phyloP scores from a whole-genome alignment of 2,329 filamentous ascomycete genomes.

The Apiospora pterosperma region DNA sequence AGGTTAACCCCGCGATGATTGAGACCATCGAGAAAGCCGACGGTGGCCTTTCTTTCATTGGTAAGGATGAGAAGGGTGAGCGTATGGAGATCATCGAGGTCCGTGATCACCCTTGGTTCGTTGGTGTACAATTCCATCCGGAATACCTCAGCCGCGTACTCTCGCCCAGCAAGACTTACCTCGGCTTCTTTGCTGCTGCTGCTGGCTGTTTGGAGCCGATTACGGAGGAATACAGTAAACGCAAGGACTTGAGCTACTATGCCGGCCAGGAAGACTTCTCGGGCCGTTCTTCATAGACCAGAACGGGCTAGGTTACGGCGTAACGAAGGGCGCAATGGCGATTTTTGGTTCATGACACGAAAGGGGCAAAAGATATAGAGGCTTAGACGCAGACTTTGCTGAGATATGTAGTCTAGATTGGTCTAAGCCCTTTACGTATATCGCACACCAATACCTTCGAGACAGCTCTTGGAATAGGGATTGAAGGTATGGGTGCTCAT shows the following conservation, averaged over 20 bases:
- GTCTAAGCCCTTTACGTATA: not conserved
- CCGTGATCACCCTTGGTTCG: conserved; percentile 79
- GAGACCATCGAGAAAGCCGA: conserved; percentile 58
- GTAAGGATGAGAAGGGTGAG: conserved; percentile 73
- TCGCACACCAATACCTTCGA: not conserved
- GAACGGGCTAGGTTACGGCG: not conserved
- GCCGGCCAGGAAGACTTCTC: not conserved
- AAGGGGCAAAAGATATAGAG: not conserved
- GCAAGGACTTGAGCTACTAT: conserved; percentile 6
- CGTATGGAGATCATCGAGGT: conserved; percentile 84
- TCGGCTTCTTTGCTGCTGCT: conserved; percentile 81
- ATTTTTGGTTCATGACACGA: not conserved
- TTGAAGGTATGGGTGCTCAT: not conserved
- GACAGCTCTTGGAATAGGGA: not conserved
- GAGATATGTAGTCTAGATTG: not conserved
- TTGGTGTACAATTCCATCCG: conserved; percentile 83
- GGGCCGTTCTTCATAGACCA: not conserved
- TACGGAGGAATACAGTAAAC: conserved; percentile 16
- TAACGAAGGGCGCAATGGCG: not conserved
- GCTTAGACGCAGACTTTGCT: not conserved
- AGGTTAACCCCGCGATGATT: conserved; percentile 81
- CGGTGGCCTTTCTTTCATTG: conserved; percentile 68
- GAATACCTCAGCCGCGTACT: conserved; percentile 79
- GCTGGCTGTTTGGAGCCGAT: conserved; percentile 58
- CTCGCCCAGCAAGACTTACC: conserved; percentile 69